phyloP scores from a whole-genome alignment of 1,284 basidiomycete species.

The Kwoniella shivajii region DNA sequence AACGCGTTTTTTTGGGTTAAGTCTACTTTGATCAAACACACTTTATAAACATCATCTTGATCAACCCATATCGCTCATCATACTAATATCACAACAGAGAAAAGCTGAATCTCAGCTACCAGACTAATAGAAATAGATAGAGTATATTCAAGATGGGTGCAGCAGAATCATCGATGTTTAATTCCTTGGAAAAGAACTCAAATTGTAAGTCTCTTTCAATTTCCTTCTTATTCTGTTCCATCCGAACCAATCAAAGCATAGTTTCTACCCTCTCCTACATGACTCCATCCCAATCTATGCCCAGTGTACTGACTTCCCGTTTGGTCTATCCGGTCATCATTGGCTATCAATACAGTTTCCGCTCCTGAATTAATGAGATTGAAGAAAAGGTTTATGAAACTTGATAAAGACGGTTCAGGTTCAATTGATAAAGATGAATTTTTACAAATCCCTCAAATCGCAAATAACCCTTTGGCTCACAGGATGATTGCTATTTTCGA shows the following conservation, averaged over 20 bases:
- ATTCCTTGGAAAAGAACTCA: constrained; percentile 53
- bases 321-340: not conserved
- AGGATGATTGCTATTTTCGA: constrained; percentile 99
- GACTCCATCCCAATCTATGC: too few species aligned
- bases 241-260: too few species aligned
- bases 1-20: too few species aligned
- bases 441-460: constrained; percentile 97
- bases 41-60: too few species aligned
- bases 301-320: not conserved
- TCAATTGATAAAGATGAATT: constrained; percentile 99
- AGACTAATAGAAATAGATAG: not conserved
- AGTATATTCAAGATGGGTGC: constrained; percentile 52
- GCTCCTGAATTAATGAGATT: constrained; percentile 86
- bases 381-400: constrained; percentile 99
- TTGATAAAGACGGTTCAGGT: constrained; percentile 96
- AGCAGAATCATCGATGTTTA: constrained; percentile 53
- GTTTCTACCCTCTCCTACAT: too few species aligned
- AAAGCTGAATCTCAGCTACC: not conserved
- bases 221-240: not conserved
- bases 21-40: too few species aligned
- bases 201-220: constrained; percentile 46
- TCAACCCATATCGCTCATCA: not conserved
- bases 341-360: constrained; percentile 66
- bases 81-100: not conserved
- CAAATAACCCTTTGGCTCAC: constrained; percentile 93